Evolutionary conservation across 805 yeast species (phyloP), one percentile per base, ranked within the genome.

Genomic region (Lipomyces yamadae): DNA sequence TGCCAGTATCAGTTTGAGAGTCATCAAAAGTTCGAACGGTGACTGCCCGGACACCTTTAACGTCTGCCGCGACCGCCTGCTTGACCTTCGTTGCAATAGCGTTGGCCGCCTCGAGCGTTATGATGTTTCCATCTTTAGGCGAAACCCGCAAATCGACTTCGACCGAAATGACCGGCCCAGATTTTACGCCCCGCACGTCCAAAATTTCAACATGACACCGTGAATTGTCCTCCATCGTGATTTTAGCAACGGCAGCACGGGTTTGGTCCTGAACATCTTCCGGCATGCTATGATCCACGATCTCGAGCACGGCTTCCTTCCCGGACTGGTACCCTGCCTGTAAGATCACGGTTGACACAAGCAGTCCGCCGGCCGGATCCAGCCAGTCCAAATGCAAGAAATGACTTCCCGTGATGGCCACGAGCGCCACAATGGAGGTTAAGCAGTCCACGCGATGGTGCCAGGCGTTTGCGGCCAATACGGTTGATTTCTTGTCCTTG

Each of bases 381-480:
- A 95, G 79, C 88, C 97, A 92, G 56, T 87, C 87, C 52, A 91
- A 84, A 69, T 88, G 85, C 69, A 92, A 84, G 67, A 91, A 81
- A 72, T 90, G 88, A 42, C 97, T 96, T 1, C 93, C 88, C 0
- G 96, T 85, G 61, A 95, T 95, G 0, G 98, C 92, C 3, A 87
- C 84, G 29, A 94, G 83, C 0, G 98, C 98, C 6, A 94, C 98
- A 30, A 89, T 82, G 0, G 98, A 91, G 0, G 98, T 96, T 72
- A 95, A 77, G 0, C 97, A 89, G 76, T 95, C 99, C 10, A 94
- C 95, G 70, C 99, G 84, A 76, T 95, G 99, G 77, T 95, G 99
- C 98, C 99, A 95, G 2, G 99, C 99, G 75, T 95, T 95, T 3
- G 99, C 99, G 60, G 91, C 87, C 58, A 95, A 82, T 2, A 95